Evolutionary conservation across 2,329 filamentous ascomycete genomes (phyloP).

Genomic region (Aspergillus pseudoglaucus): DNA sequence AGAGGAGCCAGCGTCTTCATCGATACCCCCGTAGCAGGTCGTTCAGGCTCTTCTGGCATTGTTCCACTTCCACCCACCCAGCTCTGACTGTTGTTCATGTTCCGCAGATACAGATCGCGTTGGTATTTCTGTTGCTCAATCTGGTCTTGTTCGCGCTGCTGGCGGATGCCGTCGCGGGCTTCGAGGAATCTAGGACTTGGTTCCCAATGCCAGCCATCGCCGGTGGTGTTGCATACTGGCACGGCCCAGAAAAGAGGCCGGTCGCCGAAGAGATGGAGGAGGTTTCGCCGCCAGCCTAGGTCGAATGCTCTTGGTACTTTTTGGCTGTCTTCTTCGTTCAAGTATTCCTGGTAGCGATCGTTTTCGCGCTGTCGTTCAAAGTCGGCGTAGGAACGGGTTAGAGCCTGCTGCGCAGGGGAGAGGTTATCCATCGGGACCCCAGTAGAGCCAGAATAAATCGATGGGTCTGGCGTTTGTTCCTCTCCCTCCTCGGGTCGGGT

Average conservation of each 20-base stretch:
- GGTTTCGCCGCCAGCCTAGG: conserved; percentile 72
- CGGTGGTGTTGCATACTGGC: conserved; percentile 76
- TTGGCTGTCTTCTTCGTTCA: conserved; percentile 82
- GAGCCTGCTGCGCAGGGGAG: conserved; percentile 41
- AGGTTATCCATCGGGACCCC: conserved; percentile 12
- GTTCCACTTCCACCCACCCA: conserved; percentile 17
- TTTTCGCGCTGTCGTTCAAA: conserved; percentile 59
- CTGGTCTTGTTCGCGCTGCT: conserved; percentile 23
- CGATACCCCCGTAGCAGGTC: conserved; percentile 35
- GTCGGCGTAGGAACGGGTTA: conserved; percentile 45
- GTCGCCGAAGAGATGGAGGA: conserved; percentile 74
- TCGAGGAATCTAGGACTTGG: conserved; percentile 71
- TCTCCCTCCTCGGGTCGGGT: conserved; percentile 79
- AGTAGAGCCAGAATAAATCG: conserved; percentile 11
- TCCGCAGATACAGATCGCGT: conserved; percentile 29
- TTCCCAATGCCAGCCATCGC: conserved; percentile 94
- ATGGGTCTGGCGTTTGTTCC: conserved; percentile 38
- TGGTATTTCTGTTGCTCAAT: conserved; percentile 26
- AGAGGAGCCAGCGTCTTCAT: conserved; percentile 37
- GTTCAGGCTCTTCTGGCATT: conserved; percentile 18
- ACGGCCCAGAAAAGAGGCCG: conserved; percentile 67
- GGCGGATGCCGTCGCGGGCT: conserved; percentile 39
- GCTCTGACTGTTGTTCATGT: conserved; percentile 23
- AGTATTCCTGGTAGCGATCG: conserved; percentile 68
- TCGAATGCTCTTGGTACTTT: conserved; percentile 92